Conservation (phyloP, 257 asterid genomes). For the Apocynum venetum region DNA sequence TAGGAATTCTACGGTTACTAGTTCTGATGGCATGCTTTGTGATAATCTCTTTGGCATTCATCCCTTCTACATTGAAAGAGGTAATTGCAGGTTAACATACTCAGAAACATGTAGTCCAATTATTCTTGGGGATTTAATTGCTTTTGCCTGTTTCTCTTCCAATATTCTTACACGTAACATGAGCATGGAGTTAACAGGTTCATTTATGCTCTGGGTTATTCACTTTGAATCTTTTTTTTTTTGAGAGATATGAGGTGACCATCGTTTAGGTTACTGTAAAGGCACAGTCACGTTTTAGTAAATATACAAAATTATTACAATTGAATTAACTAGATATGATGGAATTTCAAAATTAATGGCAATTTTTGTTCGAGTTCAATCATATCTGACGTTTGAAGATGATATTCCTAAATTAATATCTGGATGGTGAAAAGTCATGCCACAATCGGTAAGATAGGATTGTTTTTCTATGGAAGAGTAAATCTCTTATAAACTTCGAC, state of each 20-base stretch:
- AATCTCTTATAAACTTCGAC: neutral
- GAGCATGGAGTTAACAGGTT: neutral
- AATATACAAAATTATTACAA: neutral
- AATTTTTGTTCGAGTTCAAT: neutral
- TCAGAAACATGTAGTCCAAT: neutral
- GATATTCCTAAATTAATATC: too few species aligned
- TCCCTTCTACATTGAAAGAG: conserved; percentile 89
- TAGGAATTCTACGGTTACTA: conserved; percentile 31
- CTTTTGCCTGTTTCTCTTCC: neutral
- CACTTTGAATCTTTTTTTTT: neutral
- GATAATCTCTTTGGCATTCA: conserved; percentile 71
- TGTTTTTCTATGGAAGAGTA: neutral
- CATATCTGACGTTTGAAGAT: neutral
- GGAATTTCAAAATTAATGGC: neutral
- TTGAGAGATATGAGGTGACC: neutral
- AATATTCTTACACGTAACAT: neutral
- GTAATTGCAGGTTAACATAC: conserved; percentile 26
- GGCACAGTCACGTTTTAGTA: neutral
- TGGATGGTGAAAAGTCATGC: neutral
- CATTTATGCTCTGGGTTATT: neutral
- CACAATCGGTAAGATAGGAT: neutral
- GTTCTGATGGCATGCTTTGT: conserved; percentile 49
- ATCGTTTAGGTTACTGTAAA: neutral
- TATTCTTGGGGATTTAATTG: neutral
- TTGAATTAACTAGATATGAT: neutral